Conservation (phyloP, 371 early-diverging fungal genomes). For the Mucor saturninus region DNA sequence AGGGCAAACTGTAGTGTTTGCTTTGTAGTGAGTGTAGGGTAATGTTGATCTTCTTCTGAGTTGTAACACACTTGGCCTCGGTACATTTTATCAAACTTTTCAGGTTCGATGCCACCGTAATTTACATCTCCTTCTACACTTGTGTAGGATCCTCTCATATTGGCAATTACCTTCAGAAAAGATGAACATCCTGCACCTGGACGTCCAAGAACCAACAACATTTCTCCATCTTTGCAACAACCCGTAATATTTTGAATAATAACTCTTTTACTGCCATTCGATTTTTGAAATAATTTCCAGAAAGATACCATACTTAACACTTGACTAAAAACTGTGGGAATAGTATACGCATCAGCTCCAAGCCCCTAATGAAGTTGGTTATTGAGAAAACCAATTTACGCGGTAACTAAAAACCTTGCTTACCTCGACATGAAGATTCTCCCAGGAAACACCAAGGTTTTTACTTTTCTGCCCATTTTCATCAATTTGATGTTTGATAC, state of each 20-base stretch:
- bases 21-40: slow-evolving; percentile 69
- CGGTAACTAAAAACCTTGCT: not conserved
- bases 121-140: slow-evolving; percentile 57
- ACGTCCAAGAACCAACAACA: slow-evolving; percentile 74
- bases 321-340: slow-evolving; percentile 32
- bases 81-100: slow-evolving; percentile 57
- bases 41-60: slow-evolving; percentile 75
- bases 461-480: slow-evolving; percentile 33
- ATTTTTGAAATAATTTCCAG: slow-evolving; percentile 30
- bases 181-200: slow-evolving; percentile 77
- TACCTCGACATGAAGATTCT: slow-evolving; percentile 47
- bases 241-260: slow-evolving; percentile 66
- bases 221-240: slow-evolving; percentile 71
- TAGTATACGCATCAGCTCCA: slow-evolving; percentile 47
- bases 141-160: slow-evolving; percentile 66
- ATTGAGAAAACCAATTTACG: no score
- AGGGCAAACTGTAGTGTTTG: slow-evolving; percentile 72
- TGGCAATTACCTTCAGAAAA: slow-evolving; percentile 66
- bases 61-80: slow-evolving; percentile 71
- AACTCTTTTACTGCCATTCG: slow-evolving; percentile 22
- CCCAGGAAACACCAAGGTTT: slow-evolving; percentile 55
- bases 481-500: slow-evolving; percentile 25
- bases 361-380: slow-evolving; percentile 26
- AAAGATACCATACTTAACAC: slow-evolving; percentile 36
- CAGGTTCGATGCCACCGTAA: slow-evolving; percentile 66